phyloP scores from a whole-genome alignment of 352 stramenopile genomes.

The Phytophthora idaei region DNA sequence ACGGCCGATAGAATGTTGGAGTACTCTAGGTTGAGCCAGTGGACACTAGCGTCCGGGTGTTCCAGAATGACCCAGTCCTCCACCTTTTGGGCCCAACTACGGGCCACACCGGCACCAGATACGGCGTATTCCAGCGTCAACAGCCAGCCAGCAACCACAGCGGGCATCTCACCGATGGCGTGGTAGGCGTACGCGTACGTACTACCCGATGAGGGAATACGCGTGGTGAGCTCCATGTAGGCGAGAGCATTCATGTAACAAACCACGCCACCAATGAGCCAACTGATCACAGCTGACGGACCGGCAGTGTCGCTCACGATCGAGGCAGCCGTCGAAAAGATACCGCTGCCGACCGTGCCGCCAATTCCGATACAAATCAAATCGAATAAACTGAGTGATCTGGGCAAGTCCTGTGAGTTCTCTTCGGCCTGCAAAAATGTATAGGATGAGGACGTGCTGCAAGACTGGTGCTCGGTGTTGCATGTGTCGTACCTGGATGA shows the following conservation, averaged over 20 bases:
- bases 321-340: constrained; percentile 50
- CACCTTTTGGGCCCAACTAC: constrained; percentile 90
- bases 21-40: constrained; percentile 54
- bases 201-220: constrained; percentile 81
- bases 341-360: constrained; percentile 64
- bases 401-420: constrained; percentile 44
- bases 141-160: constrained; percentile 76
- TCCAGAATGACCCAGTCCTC: constrained; percentile 50
- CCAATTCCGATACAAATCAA: constrained; percentile 85
- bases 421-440: constrained; percentile 37
- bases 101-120: constrained; percentile 80
- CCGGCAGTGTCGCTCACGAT: constrained; percentile 79
- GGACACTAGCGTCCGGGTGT: constrained; percentile 28
- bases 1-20: constrained; percentile 49
- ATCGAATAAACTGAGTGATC: constrained; percentile 72
- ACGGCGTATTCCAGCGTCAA: constrained; percentile 90
- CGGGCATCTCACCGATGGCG: constrained; percentile 86
- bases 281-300: constrained; percentile 74
- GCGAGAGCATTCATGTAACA: constrained; percentile 75
- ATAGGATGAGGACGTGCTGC: not conserved
- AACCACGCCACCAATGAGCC: constrained; percentile 71
- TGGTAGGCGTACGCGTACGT: constrained; percentile 92
- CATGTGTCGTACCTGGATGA: constrained; percentile 34
- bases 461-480: not conserved
- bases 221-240: constrained; percentile 83